Evolutionary conservation across 495 filamentous ascomycete species (phyloP).

Genomic region (Podospora tetraspora): DNA sequence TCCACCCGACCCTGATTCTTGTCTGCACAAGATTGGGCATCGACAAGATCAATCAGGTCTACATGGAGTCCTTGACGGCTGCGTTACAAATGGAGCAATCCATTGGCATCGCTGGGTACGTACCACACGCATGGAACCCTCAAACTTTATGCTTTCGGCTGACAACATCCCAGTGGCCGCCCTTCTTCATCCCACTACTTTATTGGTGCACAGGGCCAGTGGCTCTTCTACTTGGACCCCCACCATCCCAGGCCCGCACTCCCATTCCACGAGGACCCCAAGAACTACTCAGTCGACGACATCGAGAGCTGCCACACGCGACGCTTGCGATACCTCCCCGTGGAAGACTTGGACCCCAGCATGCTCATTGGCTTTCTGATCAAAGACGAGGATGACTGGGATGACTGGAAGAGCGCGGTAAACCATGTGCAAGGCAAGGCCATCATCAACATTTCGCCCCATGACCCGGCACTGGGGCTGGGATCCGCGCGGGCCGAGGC

Average conservation of each 20-base stretch:
- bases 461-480: conserved; percentile 52
- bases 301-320: conserved; percentile 82
- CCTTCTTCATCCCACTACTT: conserved; percentile 97
- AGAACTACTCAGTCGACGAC: conserved; percentile 62
- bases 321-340: conserved; percentile 71
- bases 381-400: conserved; percentile 75
- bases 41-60: conserved; percentile 85
- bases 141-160: conserved; percentile 7
- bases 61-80: conserved; percentile 81
- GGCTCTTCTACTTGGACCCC: conserved; percentile 94
- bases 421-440: conserved; percentile 68
- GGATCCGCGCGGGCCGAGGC: conserved; percentile 60
- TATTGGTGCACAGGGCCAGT: conserved; percentile 81
- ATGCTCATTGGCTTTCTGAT: conserved; percentile 99
- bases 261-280: conserved; percentile 46
- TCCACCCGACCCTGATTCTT: conserved; percentile 82
- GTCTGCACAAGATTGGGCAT: conserved; percentile 86
- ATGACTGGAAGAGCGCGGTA: conserved; percentile 67
- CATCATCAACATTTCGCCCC: conserved; percentile 74
- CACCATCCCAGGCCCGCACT: conserved; percentile 71
- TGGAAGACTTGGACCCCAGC: conserved; percentile 95
- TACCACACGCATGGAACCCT: neutral
- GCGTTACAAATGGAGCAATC: conserved; percentile 81
- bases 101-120: conserved; percentile 91
- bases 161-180: conserved; percentile 60